phyloP scores from a whole-genome alignment of 75 land plant species.

The Pinus taeda region DNA sequence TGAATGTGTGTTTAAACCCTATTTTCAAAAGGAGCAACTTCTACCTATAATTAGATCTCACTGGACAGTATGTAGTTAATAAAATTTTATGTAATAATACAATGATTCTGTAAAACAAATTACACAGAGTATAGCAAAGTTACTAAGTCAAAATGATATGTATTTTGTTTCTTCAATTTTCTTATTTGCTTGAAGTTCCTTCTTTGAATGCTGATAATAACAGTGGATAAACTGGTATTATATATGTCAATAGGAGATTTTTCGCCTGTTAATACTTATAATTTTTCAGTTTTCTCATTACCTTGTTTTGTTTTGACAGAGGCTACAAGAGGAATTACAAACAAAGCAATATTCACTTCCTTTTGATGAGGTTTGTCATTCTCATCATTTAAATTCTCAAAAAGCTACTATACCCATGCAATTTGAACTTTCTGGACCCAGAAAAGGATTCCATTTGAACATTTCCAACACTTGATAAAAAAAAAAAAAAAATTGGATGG shows the following conservation, averaged over 20 bases:
- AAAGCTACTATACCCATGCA: not conserved
- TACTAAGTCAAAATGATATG: not conserved
- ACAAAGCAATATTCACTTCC: constrained; percentile 76
- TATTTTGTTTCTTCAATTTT: not conserved
- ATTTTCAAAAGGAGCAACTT: not conserved
- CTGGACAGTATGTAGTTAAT: not conserved
- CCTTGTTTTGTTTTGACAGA: constrained; percentile 41
- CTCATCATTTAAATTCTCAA: not conserved
- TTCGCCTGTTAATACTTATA: not conserved
- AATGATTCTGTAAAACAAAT: not conserved
- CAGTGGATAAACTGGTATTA: not conserved
- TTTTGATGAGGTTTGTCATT: constrained; percentile 79
- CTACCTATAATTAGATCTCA: not conserved
- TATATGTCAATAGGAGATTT: not conserved
- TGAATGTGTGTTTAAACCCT: not conserved
- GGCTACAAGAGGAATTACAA: constrained; percentile 72
- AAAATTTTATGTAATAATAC: not conserved
- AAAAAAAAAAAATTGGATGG: too few species aligned
- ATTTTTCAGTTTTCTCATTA: constrained; percentile 3
- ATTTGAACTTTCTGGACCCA: not conserved
- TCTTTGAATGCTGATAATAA: not conserved
- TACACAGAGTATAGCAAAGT: not conserved
- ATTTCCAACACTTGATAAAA: not conserved
- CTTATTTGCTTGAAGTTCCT: not conserved
- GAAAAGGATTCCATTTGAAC: not conserved